Evolutionary conservation across 1,284 basidiomycete species (phyloP).

Genomic region (Irpex sp.): DNA sequence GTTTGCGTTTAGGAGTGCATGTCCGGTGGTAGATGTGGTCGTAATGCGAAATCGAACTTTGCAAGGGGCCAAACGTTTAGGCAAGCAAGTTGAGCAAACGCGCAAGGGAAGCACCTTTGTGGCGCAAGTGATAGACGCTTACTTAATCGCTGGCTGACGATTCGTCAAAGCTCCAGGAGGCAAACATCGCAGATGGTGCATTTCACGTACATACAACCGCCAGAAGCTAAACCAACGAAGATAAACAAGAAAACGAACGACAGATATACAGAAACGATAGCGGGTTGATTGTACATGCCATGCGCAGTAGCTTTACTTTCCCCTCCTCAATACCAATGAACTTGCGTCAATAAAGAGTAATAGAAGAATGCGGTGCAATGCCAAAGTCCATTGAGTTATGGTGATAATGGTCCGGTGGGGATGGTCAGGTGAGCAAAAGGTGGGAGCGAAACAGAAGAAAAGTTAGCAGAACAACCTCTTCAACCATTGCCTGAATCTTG

Average conservation of each 20-base stretch:
- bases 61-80: background rate
- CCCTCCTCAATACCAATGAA: background rate
- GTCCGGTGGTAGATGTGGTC: too few species aligned
- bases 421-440: background rate
- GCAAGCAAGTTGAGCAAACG: background rate
- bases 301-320: background rate
- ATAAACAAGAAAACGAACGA: background rate
- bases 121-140: background rate
- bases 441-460: background rate
- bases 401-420: background rate
- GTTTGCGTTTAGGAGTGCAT: too few species aligned
- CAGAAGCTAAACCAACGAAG: background rate
- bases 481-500: constrained; percentile 68
- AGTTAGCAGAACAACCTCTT: constrained; percentile 56
- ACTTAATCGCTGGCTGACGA: background rate
- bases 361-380: background rate
- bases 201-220: background rate
- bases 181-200: background rate
- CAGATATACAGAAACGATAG: background rate
- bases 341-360: background rate
- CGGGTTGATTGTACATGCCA: background rate
- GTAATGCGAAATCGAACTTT: background rate
- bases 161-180: background rate
- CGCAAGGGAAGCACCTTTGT: background rate
- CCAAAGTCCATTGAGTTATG: background rate